These are phyloP conservation scores for Lactifluus volemus DNA, from an alignment of 768 basidiomycete genomes.

Conservation along the genomic window DNA sequence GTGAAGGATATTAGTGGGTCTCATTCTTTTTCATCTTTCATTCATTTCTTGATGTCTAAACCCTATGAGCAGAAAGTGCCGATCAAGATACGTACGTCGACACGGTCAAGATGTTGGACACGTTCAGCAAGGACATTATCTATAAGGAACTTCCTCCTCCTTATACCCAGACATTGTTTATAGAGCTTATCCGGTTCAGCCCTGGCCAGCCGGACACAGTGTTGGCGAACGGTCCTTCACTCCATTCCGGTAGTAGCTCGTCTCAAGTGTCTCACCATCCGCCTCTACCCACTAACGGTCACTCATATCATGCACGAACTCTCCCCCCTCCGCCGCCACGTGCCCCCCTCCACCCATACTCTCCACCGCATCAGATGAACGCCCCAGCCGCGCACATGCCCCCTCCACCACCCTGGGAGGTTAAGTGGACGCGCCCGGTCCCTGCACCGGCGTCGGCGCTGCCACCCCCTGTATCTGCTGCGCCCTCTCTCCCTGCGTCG, in stretches of 20 bases:
- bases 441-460: background rate
- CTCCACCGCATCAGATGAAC: slow-evolving; percentile 6
- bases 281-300: slow-evolving; percentile 3
- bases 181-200: slow-evolving; percentile 61
- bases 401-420: slow-evolving; percentile 32
- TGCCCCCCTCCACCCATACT: slow-evolving; percentile 19
- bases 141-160: slow-evolving; percentile 60
- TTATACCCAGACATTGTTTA: slow-evolving; percentile 57
- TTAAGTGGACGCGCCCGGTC: slow-evolving; percentile 24
- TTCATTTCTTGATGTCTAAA: slow-evolving; percentile 7
- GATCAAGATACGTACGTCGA: slow-evolving; percentile 59
- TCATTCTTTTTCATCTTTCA: slow-evolving; percentile 1
- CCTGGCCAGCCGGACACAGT: slow-evolving; percentile 43
- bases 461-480: slow-evolving; percentile 18
- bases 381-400: slow-evolving; percentile 23
- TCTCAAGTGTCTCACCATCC: slow-evolving; percentile 16
- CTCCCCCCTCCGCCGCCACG: slow-evolving; percentile 28
- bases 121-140: slow-evolving; percentile 61
- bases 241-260: slow-evolving; percentile 19
- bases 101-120: slow-evolving; percentile 64
- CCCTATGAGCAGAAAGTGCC: slow-evolving; percentile 33
- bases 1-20: slow-evolving; percentile 53
- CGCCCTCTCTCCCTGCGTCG: slow-evolving; percentile 11
- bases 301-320: slow-evolving; percentile 5
- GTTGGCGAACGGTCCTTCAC: slow-evolving; percentile 22